Evolutionary conservation across 805 yeast species (phyloP), one percentile per base, ranked within the genome.

Genomic region (Candida rishiriensis): DNA sequence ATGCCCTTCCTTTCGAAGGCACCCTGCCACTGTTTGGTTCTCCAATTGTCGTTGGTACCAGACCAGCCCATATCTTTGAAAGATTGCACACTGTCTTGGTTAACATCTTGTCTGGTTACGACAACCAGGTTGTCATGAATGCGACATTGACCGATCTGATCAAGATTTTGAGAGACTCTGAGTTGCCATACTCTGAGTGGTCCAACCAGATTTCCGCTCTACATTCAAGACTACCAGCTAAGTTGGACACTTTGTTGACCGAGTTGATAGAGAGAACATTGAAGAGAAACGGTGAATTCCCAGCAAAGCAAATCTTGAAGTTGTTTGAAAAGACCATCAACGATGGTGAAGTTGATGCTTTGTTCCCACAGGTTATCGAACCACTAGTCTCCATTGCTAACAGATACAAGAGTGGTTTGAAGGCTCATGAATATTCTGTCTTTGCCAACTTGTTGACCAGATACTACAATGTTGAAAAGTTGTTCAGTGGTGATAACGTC

Each of bases 131-230:
- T 52, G 87, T 90, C 50, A 80, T 93, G 95, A 83, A 83, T 55
- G 72, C 86, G 13, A 85, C 97, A 29, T 76, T 93, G 58, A 79
- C 81, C 58, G 81, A 75, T 48, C 72, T 90, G 56, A 76, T 85
- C 49, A 82, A 76, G 43, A 82, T 86, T 13, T 72, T 95, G 68
- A 79, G 85, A 61, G 79, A 88, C 60, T 84, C 82, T 39, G 82
- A 84, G 48, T 75, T 93, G 59, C 99, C 99, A 41, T 93, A 80
- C 67, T 85, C 95, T 31, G 96, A 89, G 71, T 93, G 99, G 99
- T 69, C 67, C 45, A 76, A 79, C 56, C 85, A 83, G 55, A 79
- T 85, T 32, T 88, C 97, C 50, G 97, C 98, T 17, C 72, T 93
- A 58, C 97, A 91, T 65, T 81, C 95, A 15, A 83, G 99, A 71